A percentile compares a stretch with the other conserved stretches of the same genome.
phyloP scores from a whole-genome alignment of 176 grass and related monocot genomes.

The Rhynchospora pubera region DNA sequence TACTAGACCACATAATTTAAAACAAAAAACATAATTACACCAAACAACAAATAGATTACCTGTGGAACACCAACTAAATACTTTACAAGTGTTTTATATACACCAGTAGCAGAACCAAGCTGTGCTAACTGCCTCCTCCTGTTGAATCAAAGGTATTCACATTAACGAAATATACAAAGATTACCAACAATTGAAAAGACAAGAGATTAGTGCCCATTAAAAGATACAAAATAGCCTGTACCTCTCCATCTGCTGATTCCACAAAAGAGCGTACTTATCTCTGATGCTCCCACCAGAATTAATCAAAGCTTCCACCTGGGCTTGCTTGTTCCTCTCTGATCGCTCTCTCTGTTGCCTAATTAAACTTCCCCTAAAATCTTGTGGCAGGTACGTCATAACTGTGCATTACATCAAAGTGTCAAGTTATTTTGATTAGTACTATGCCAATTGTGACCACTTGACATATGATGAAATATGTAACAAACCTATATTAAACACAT shows the following conservation, averaged over 20 bases:
- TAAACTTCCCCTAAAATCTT: constrained; percentile 87
- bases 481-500: constrained; percentile 92
- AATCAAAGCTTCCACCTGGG: constrained; percentile 70
- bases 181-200: background rate
- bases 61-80: constrained; percentile 97
- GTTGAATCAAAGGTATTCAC: constrained; percentile 9
- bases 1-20: background rate
- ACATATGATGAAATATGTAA: constrained; percentile 9
- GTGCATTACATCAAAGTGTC: constrained; percentile 36
- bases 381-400: constrained; percentile 99
- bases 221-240: background rate
- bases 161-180: constrained; percentile 20
- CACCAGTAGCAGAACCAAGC: constrained; percentile 89
- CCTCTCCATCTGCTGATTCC: constrained; percentile 99
- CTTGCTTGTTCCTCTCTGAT: constrained; percentile 94
- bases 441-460: background rate
- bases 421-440: constrained; percentile 6
- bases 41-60: constrained; percentile 34
- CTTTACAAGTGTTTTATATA: constrained; percentile 98
- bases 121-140: constrained; percentile 89
- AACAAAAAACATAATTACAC: background rate
- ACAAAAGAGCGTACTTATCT: constrained; percentile 70
- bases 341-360: constrained; percentile 91
- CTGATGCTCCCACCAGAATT: constrained; percentile 70
- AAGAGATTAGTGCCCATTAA: background rate